Conservation (phyloP, 106 monocot genomes). For the Xerophyta viscosa region DNA sequence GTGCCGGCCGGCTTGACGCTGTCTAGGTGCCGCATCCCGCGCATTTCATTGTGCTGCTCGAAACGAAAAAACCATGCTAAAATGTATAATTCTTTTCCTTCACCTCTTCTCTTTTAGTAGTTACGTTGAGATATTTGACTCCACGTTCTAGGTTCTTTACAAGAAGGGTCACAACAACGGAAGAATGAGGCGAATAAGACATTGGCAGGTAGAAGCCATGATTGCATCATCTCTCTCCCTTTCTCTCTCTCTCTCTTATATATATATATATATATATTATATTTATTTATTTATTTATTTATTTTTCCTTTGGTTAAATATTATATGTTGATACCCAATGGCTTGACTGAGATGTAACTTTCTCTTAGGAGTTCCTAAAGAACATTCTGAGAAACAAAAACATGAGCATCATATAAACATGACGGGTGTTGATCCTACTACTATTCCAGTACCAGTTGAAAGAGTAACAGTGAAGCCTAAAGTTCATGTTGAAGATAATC, state of each 20-base stretch:
- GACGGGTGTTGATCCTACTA: constrained; percentile 15
- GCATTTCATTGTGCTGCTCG: no score
- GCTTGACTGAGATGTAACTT: background rate
- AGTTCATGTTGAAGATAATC: background rate
- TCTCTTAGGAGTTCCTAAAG: constrained; percentile 28
- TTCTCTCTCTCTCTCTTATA: no score
- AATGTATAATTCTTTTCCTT: no score
- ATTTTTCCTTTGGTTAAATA: background rate
- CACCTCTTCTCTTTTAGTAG: no score
- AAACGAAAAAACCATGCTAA: no score
- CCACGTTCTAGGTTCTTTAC: background rate
- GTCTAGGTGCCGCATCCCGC: no score
- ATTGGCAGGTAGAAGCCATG: background rate
- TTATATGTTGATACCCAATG: constrained; percentile 4
- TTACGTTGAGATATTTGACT: no score
- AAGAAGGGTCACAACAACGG: background rate
- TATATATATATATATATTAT: no score
- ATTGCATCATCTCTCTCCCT: no score
- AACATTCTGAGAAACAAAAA: constrained; percentile 24
- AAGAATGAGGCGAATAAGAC: background rate
- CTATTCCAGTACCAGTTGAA: constrained; percentile 25
- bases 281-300: background rate
- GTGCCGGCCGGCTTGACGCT: no score
- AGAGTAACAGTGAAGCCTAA: constrained; percentile 10
- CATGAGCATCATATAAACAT: constrained; percentile 24